A percentile compares a stretch with the other conserved stretches of the same genome.
These are phyloP conservation scores for Mortierella sp. DNA, from an alignment of 371 early-diverging fungal genomes.

Conservation along the genomic window DNA sequence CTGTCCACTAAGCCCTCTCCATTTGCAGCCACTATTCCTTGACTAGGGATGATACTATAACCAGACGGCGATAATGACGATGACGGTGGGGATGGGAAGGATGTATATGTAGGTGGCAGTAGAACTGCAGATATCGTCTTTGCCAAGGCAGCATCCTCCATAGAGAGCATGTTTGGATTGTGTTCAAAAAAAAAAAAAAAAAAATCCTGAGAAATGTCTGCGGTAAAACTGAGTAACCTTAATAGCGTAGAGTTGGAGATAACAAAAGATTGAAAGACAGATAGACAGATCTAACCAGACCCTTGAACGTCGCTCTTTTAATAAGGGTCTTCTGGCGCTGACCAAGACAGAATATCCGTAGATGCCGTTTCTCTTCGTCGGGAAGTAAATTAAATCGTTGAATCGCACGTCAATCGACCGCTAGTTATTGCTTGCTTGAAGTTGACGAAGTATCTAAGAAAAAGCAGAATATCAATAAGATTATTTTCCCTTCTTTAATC, in stretches of 20 bases:
- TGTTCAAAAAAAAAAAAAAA: too few species aligned
- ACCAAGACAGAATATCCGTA: neutral
- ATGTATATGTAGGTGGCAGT: constrained; percentile 10
- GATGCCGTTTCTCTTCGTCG: neutral
- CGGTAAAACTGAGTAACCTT: too few species aligned
- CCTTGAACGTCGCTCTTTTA: neutral
- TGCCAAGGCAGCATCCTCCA: constrained; percentile 28
- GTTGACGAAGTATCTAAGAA: too few species aligned
- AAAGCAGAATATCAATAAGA: too few species aligned
- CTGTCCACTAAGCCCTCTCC: neutral
- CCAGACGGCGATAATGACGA: neutral
- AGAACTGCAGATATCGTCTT: constrained; percentile 10
- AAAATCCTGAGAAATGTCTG: too few species aligned
- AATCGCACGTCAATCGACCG: neutral
- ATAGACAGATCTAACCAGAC: neutral
- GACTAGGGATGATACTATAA: neutral
- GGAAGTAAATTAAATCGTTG: neutral
- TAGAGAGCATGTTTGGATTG: constrained; percentile 15
- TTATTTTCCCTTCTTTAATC: too few species aligned
- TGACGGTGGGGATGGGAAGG: neutral
- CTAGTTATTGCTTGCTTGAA: neutral
- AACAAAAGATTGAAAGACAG: neutral
- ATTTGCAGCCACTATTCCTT: neutral
- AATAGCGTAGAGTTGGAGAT: neutral
- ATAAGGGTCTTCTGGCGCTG: neutral